Base-by-base conservation (phyloP, 495 filamentous ascomycete species). In the Aspergillus asperescens region DNA sequence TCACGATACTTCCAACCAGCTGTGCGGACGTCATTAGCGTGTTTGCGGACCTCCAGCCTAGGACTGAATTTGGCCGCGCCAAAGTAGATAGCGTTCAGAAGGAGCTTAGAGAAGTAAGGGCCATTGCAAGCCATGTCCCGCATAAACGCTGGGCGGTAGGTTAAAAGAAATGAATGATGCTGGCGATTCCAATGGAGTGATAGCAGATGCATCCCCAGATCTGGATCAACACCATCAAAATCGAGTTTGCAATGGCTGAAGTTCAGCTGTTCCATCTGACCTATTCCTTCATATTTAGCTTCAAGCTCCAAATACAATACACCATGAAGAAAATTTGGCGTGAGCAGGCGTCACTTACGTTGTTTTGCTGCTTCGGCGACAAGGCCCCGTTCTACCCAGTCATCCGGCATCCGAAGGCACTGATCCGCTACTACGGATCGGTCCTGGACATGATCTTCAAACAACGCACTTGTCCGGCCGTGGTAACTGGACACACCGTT, bases 21-120 rank as follows among this genome's bases (percentile, higher is more conserved):
- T 0, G 67, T 72, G 5, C 53, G 60, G 5, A 62, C 58, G 39
- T 74, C 68, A 10, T 58, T 52, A 3, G 69, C 61, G 38, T 75
- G 64, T 1, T 52, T 49, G 16, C 69, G 62, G 10, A 76, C 44
- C 18, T 73, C 66, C 2, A 46, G 45, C 4, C 66, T 52, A 7
- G 57, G 12, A 29, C 66, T 66, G 46, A 65, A 66, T 39, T 75
- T 74, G 2, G 70, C 72, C 0, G 69, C 66, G 0, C 54, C 62
- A 43, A 70, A 77, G 20, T 70, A 71, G 5, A 79, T 76, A 6
- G 75, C 72, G 48, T 77, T 77, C 0, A 77, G 60, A 0, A 77
- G 64, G 0, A 78, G 48, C 41, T 70, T 73, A 1, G 70, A 73
- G 42, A 73, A 76, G 35, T 77, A 75, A 2, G 71, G 71, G 1